Evolutionary conservation across 805 yeast genomes (phyloP).

Genomic region (Teunomyces barrocoloradensis): DNA sequence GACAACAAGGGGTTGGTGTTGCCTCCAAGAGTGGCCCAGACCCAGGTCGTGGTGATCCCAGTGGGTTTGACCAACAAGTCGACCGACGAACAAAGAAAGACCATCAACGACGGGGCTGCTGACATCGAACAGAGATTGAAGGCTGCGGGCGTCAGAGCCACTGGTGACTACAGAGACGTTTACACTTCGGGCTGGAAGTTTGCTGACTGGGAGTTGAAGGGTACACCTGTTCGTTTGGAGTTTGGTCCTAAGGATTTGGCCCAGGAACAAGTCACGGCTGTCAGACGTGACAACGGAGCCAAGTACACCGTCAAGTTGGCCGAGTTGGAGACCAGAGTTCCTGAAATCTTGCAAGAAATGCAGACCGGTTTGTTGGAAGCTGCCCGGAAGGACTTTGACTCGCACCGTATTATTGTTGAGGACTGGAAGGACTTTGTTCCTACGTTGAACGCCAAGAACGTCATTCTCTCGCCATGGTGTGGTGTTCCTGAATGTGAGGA

Average conservation of each 20-base stretch:
- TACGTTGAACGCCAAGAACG: slow-evolving; percentile 84
- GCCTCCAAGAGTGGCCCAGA: slow-evolving; percentile 95
- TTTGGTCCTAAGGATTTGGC: slow-evolving; percentile 95
- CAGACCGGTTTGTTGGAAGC: slow-evolving; percentile 69
- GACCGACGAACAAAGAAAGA: slow-evolving; percentile 66
- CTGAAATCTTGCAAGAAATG: slow-evolving; percentile 76
- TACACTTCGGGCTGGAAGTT: slow-evolving; percentile 99
- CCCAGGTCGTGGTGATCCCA: slow-evolving; percentile 90
- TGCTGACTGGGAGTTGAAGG: slow-evolving; percentile 95
- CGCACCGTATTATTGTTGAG: slow-evolving; percentile 76
- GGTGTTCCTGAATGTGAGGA: slow-evolving; percentile 94
- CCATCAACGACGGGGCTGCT: slow-evolving; percentile 67
- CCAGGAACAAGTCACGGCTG: slow-evolving; percentile 76
- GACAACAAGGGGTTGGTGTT: slow-evolving; percentile 97
- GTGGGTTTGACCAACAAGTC: slow-evolving; percentile 92
- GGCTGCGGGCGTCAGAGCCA: slow-evolving; percentile 66
- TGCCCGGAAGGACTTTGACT: slow-evolving; percentile 82
- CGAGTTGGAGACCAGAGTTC: slow-evolving; percentile 63
- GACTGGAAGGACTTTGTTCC: slow-evolving; percentile 94
- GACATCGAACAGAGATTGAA: slow-evolving; percentile 62
- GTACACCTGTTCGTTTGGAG: slow-evolving; percentile 91
- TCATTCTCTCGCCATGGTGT: slow-evolving; percentile 96
- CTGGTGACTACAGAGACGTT: slow-evolving; percentile 87
- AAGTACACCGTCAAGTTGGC: slow-evolving; percentile 66
- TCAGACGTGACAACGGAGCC: slow-evolving; percentile 86